Base-by-base conservation (phyloP, 164 flowering plant genomes). In the Chimonanthus praecox region DNA sequence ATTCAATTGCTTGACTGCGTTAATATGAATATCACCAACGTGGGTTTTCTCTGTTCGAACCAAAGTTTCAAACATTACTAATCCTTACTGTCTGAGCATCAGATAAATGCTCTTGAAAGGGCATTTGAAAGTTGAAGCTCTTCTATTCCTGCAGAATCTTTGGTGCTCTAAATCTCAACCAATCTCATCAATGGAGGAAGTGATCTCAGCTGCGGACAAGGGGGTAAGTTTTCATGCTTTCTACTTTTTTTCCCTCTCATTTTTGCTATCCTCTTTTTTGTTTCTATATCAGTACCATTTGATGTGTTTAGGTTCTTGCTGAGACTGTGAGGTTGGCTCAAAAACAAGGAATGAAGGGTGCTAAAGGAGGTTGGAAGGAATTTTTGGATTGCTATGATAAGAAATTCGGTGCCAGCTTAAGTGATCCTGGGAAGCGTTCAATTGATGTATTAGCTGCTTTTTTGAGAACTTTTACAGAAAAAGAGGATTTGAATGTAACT, bases 301-400 rank as follows among this genome's bases (percentile, higher is more conserved):
- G 1, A 69, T 73, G 58, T 71, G 72, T 58, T 20, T 70, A 93
- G 98, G 88, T 81, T 71, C 88, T 93, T 48, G 88, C 82, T 49
- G 89, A 89, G 43, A 75, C 90, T 21, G 99, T 93, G 76, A 92
- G 84, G 79, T 67, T 89, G 68, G 78, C 80, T 20, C 99, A 93
- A 75, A 93, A 85, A 76, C 71, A 82, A 63, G 85, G 85, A 68
- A 80, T 88, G 92, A 64, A 70, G 60, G 98, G 99, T 58, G 67
- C 71, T 4, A 75, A 85, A 70, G 99, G 97, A 73, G 82, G 50
- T 3, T 93, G 99, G 99, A 93, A 92, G 78, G 87, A 88, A 11
- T 95, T 93, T 72, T 79, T 93, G 66, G 71, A 73, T 46, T 6
- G 2, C 67, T 49, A 81, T 70, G 99, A 95, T 69, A 83, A 43